Conservation (phyloP, 2,329 filamentous ascomycete genomes). For the Aureobasidium melanogenum region DNA sequence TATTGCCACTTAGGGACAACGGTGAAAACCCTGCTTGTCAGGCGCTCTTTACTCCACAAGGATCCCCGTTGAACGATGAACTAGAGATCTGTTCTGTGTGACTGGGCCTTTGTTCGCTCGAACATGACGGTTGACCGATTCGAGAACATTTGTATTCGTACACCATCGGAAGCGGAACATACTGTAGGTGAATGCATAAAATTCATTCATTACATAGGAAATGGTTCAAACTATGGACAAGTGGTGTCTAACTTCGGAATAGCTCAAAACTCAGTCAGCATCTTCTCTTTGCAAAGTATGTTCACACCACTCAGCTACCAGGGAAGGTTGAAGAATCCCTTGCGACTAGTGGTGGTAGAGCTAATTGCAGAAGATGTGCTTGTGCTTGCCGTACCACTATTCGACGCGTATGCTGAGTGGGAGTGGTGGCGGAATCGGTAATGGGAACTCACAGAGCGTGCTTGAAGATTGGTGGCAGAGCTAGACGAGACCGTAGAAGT, state of each 20-base stretch:
- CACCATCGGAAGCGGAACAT: rapidly evolving
- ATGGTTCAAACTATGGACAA: neutral
- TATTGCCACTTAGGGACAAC: neutral
- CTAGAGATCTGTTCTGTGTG: neutral
- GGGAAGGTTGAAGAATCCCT: conserved; percentile 2
- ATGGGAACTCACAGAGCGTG: conserved; percentile 9
- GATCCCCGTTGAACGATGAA: neutral
- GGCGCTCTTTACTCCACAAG: neutral
- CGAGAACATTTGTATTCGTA: neutral
- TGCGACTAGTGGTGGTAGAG: neutral
- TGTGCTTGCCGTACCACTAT: neutral
- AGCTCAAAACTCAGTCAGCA: neutral
- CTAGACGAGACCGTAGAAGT: neutral
- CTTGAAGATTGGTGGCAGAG: neutral
- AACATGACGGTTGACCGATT: neutral
- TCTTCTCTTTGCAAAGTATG: neutral
- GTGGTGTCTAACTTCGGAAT: neutral
- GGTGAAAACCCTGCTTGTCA: neutral
- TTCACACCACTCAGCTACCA: conserved; percentile 2
- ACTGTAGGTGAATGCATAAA: neutral
- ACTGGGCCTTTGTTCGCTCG: neutral
- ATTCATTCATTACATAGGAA: neutral
- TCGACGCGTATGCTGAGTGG: neutral
- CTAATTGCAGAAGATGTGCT: neutral
- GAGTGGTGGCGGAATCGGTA: neutral